phyloP scores from a whole-genome alignment of 768 basidiomycete genomes.

The Russula vinacea region DNA sequence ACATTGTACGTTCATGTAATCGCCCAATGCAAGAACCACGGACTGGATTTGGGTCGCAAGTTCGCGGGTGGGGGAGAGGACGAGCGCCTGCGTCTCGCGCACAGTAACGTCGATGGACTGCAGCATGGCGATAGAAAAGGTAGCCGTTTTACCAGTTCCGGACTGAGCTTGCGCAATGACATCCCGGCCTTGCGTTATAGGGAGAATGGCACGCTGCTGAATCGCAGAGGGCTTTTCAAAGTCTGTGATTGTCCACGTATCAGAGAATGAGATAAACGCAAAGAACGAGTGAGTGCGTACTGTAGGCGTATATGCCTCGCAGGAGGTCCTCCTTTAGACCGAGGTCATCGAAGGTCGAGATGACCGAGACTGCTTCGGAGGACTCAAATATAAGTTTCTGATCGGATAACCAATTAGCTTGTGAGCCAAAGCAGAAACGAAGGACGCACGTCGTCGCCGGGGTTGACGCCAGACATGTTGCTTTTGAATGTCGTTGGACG shows the following conservation, averaged over 20 bases:
- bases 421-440: conserved; percentile 5
- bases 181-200: conserved; percentile 93
- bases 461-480: conserved; percentile 77
- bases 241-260: conserved; percentile 41
- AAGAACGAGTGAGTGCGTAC: conserved; percentile 44
- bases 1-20: conserved; percentile 99
- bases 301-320: conserved; percentile 97
- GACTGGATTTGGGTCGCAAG: conserved; percentile 99
- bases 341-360: conserved; percentile 88
- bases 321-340: conserved; percentile 92
- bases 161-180: conserved; percentile 99
- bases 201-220: conserved; percentile 95
- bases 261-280: conserved; percentile 13
- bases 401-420: not conserved
- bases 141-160: conserved; percentile 99
- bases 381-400: conserved; percentile 95
- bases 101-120: conserved; percentile 96
- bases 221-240: conserved; percentile 99
- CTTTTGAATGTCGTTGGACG: conserved; percentile 4
- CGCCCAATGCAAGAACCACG: conserved; percentile 91
- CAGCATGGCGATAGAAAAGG: conserved; percentile 96
- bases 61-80: conserved; percentile 97
- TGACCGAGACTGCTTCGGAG: conserved; percentile 84
- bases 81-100: conserved; percentile 92
- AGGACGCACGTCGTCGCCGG: conserved; percentile 75